Evolutionary conservation across 139 green algal species (phyloP).

Genomic region (Coelastrella sp.): DNA sequence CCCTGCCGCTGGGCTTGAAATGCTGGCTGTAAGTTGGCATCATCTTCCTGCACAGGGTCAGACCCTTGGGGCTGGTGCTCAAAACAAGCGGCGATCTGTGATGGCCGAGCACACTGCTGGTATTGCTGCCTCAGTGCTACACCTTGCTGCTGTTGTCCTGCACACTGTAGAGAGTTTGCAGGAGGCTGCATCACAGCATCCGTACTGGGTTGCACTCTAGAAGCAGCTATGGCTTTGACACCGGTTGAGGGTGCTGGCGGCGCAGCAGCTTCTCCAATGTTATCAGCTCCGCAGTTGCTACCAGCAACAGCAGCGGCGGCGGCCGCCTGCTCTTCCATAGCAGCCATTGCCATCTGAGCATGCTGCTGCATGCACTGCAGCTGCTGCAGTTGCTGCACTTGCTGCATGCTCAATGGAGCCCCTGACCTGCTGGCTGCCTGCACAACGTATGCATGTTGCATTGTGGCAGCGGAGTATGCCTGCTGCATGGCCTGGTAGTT

Average conservation of each 20-base stretch:
- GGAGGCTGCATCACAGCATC: no score
- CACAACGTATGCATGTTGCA: conserved; percentile 28
- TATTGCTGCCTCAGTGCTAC: not conserved
- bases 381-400: conserved; percentile 23
- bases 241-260: no score
- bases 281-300: not conserved
- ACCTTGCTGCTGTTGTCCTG: conserved; percentile 11
- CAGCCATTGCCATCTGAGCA: not conserved
- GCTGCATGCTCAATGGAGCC: not conserved
- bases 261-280: not conserved
- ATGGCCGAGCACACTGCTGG: not conserved
- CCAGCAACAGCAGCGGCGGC: conserved; percentile 7
- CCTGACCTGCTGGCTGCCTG: conserved; percentile 18
- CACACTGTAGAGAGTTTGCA: no score
- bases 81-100: no score
- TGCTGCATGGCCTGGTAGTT: conserved; percentile 20
- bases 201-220: no score
- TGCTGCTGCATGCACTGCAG: conserved; percentile 30
- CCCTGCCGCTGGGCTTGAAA: not conserved
- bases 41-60: no score
- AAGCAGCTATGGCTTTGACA: no score
- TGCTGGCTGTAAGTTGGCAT: no score
- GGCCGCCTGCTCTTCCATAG: not conserved
- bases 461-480: conserved; percentile 16
- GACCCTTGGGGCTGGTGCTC: not conserved